Evolutionary conservation across 495 filamentous ascomycete genomes (phyloP).

Genomic region (Friedmanniomyces simplex): DNA sequence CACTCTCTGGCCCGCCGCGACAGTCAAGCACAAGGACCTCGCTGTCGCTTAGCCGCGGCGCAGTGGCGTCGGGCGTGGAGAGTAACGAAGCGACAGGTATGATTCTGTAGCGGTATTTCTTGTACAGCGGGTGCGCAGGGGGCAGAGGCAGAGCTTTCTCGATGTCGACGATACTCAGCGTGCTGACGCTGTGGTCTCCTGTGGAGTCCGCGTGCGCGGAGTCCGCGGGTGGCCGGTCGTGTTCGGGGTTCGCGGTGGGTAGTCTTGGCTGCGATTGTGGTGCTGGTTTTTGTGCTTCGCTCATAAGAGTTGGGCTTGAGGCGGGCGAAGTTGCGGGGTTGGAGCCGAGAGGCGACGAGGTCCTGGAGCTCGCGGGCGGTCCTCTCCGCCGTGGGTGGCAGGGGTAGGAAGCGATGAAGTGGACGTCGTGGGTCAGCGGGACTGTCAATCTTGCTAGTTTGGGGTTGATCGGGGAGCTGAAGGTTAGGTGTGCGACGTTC

Average conservation of each 20-base stretch:
- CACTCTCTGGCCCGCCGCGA: conserved; percentile 4
- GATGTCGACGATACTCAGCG: conserved; percentile 7
- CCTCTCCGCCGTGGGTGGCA: conserved; percentile 21
- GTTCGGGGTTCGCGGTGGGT: neutral
- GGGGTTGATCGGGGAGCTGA: conserved; percentile 19
- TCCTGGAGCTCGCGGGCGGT: neutral
- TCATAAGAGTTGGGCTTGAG: too few relatives aligned
- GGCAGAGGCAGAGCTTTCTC: conserved; percentile 12
- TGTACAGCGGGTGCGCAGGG: conserved; percentile 29
- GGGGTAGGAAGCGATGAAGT: conserved; percentile 30
- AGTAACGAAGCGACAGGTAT: conserved; percentile 22
- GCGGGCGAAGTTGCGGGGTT: neutral
- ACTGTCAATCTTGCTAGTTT: conserved; percentile 1
- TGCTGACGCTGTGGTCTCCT: neutral
- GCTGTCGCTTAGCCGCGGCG: neutral
- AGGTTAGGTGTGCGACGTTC: conserved; percentile 22
- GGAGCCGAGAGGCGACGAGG: neutral
- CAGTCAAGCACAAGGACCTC: conserved; percentile 28
- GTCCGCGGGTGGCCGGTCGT: neutral
- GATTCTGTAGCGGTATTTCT: conserved; percentile 22
- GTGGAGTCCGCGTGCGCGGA: neutral
- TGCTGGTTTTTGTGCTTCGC: too few relatives aligned
- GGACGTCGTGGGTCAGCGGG: conserved; percentile 25
- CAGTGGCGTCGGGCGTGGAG: neutral
- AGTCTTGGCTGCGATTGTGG: neutral